Base-by-base conservation (phyloP, 495 filamentous ascomycete species). In the Xylaria bambusicola region DNA sequence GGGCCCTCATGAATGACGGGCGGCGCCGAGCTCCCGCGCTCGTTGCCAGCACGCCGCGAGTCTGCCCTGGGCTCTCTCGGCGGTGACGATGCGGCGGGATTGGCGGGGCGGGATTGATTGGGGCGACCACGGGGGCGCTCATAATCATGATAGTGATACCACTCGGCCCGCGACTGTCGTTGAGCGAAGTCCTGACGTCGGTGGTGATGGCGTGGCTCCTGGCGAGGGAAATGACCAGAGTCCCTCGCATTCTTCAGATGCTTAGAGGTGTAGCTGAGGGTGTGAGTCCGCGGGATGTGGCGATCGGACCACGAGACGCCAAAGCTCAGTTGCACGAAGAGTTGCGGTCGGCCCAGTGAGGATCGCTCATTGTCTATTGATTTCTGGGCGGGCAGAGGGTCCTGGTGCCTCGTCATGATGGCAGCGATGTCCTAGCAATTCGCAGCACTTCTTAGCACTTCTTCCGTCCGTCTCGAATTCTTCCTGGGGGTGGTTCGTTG, bases 251-350 rank as follows among this genome's bases (percentile, higher is more conserved):
- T 74, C 47, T 77, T 74, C 49, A 71, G 21, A 46, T 67, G 66
- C 46, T 72, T 69, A 23, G 77, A 80, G 47, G 72, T 69, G 57
- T 73, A 80, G 29, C 73, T 78, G 53, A 78, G 13, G 36, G 74
- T 73, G 61, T 77, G 77, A 36, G 65, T 73, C 52, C 72, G 74
- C 13, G 73, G 69, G 2, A 67, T 52, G 26, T 75, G 69, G 21
- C 69, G 71, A 13, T 62, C 58, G 40, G 65, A 66, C 74, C 73
- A 80, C 2, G 77, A 79, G 21, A 80, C 65, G 31, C 77, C 71
- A 33, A 78, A 77, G 53, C 75, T 75, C 55, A 80, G 58, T 24
- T 78, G 75, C 1, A 80, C 64, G 42, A 78, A 79, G 27, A 80
- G 63, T 40, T 78, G 75, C 45, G 78, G 78, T 21, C 51, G 73